A percentile compares a stretch with the other conserved stretches of the same genome.
phyloP scores from a whole-genome alignment of 345 rosid genomes.

The Balakata baccata region DNA sequence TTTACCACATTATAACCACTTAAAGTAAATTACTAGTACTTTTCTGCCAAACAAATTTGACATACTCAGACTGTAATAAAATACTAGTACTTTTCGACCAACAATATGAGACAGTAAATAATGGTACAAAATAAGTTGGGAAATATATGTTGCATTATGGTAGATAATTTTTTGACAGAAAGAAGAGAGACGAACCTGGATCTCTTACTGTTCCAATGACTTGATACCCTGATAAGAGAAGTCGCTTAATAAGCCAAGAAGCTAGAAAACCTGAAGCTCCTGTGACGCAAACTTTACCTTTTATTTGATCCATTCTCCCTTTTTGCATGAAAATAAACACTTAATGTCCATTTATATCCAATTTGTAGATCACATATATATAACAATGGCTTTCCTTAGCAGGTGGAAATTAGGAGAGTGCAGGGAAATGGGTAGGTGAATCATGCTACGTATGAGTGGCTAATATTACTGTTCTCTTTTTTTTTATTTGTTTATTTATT shows the following conservation, averaged over 20 bases:
- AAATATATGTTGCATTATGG: too few species aligned
- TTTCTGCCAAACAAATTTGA: too few species aligned
- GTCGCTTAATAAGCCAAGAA: conserved; percentile 85
- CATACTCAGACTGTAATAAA: too few species aligned
- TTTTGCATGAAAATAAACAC: not conserved
- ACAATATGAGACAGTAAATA: too few species aligned
- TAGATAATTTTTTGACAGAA: not conserved
- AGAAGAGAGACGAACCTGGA: conserved; percentile 42
- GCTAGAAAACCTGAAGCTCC: conserved; percentile 91
- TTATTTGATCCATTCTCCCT: conserved; percentile 27
- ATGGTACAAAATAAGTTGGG: too few species aligned
- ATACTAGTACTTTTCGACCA: too few species aligned
- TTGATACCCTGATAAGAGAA: conserved; percentile 68
- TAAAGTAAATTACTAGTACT: too few species aligned
- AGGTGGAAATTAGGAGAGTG: not conserved
- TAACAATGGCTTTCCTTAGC: not conserved
- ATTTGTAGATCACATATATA: not conserved
- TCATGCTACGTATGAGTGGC: not conserved
- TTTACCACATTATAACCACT: too few species aligned
- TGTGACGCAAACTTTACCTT: conserved; percentile 77
- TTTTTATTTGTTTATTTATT: too few species aligned
- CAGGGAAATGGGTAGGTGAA: not conserved
- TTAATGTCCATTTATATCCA: not conserved
- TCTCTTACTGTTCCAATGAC: conserved; percentile 87
- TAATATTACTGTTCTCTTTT: too few species aligned